A percentile compares a stretch with the other conserved stretches of the same genome.
Evolutionary conservation across 163 green algal species (phyloP).

Genomic region (Chloromonas sp.): DNA sequence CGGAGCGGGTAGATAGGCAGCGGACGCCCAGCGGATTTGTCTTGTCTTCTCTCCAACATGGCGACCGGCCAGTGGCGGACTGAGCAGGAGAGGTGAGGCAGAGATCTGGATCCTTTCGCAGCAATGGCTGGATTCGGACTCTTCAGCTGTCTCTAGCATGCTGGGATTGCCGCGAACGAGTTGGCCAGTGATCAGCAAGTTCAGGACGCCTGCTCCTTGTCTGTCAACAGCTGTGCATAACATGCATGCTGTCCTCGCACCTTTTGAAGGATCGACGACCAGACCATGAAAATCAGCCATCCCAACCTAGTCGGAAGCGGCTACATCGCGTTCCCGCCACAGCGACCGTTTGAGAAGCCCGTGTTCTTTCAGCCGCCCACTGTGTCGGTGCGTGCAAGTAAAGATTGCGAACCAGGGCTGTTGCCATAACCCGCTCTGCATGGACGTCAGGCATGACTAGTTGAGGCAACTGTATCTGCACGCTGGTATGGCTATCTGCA

Average conservation of each 20-base stretch:
- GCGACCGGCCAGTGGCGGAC: not conserved
- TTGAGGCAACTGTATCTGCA: not conserved
- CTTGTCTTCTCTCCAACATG: too few relatives aligned
- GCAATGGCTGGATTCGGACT: not conserved
- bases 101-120: not conserved
- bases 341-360: slow-evolving; percentile 56
- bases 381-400: slow-evolving; percentile 44
- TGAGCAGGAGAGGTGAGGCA: not conserved
- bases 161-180: not conserved
- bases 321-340: not conserved
- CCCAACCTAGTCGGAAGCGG: not conserved
- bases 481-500: not conserved
- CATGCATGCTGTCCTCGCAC: not conserved
- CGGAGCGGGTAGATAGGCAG: too few relatives aligned
- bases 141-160: not conserved
- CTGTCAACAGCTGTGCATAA: not conserved
- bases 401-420: not conserved
- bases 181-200: not conserved
- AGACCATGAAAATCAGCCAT: not conserved
- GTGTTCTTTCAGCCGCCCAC: slow-evolving; percentile 71
- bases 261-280: not conserved
- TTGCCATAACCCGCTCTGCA: not conserved
- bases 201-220: not conserved
- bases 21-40: too few relatives aligned
- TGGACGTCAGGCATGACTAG: not conserved